Evolutionary conservation across 371 early-diverging fungal genomes (phyloP), one percentile per base, ranked within the genome.

Genomic region (Circinella minor): DNA sequence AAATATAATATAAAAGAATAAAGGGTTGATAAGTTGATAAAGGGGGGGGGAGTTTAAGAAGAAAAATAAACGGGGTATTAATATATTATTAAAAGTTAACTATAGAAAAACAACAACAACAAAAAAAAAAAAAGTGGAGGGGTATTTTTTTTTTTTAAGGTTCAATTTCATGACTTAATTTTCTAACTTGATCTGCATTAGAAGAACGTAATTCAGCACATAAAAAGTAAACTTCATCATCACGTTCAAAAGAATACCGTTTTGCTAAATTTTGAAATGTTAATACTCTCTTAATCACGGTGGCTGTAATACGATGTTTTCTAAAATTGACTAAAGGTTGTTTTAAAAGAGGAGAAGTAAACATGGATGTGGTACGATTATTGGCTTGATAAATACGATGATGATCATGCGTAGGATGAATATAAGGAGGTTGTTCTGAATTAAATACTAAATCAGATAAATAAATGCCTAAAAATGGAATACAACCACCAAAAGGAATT

Each of bases 381-480:
- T 75, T 66, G 34, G 65, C 71, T 17, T 74, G 63, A 38, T 73
- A 78, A 20, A 74, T 76, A 20, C 54, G 67, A 34, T 71, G 70
- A 27, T 74, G 70, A 10, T 77, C 76, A 17, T 71, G 59, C 37
- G 69, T 75, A 11, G 87, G 79, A 18, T 81, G 81, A 4, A 89
- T 61, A 65, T 79, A 88, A 0, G 89, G 80, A 4, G 89, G 88
- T n/a, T 87, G 73, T 65, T 91, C 91, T 3, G 87, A 78, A 70
- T 90, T 91, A 67, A 85, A 89, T 1, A 89, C 77, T 6, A 91
- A 77, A 57, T 91, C 92, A 0, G 90, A 90, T 5, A 91, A 59
- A 61, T 89, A 91, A 11, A 91, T 79, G 13, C 86, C 90, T 47
- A 89, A 68, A 60, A 89, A 88, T 0, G 88, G 89, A 20, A 90